phyloP scores from a whole-genome alignment of 495 filamentous ascomycete genomes.

The Astrothelium subdiscretum region DNA sequence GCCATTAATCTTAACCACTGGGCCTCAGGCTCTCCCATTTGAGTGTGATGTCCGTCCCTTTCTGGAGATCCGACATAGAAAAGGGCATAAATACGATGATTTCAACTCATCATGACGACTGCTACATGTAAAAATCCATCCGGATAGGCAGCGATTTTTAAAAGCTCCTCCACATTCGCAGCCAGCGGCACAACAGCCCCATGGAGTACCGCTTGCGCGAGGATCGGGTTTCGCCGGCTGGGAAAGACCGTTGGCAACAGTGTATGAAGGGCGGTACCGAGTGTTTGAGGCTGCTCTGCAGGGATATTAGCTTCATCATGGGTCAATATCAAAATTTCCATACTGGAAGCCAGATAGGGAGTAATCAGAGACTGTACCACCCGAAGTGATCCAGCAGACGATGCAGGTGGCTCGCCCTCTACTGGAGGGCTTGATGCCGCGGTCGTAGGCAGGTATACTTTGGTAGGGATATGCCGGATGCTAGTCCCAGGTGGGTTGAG shows the following conservation, averaged over 20 bases:
- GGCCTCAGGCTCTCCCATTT: no score
- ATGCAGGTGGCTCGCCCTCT: slow-evolving; percentile 29
- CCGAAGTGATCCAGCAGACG: slow-evolving; percentile 40
- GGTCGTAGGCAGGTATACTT: slow-evolving; percentile 73
- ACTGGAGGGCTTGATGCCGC: slow-evolving; percentile 21
- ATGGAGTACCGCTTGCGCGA: slow-evolving; percentile 85
- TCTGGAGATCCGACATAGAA: background rate
- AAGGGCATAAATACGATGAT: background rate
- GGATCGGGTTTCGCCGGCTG: slow-evolving; percentile 68
- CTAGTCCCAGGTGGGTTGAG: slow-evolving; percentile 60
- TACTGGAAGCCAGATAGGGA: slow-evolving; percentile 20
- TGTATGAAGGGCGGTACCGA: slow-evolving; percentile 67
- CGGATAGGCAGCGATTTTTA: slow-evolving; percentile 68
- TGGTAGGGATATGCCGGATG: slow-evolving; percentile 71
- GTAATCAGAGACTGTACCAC: slow-evolving; percentile 30
- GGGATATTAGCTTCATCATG: slow-evolving; percentile 34
- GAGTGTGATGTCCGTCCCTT: background rate
- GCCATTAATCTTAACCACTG: no score
- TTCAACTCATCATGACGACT: slow-evolving; percentile 59
- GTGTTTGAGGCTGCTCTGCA: slow-evolving; percentile 55
- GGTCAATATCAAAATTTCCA: slow-evolving; percentile 39
- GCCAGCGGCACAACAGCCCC: slow-evolving; percentile 73
- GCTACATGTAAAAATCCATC: slow-evolving; percentile 89
- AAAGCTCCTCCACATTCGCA: slow-evolving; percentile 75
- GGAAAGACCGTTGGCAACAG: slow-evolving; percentile 80